These are phyloP conservation scores for Hymenoscyphus albidus DNA, from an alignment of 2,329 filamentous ascomycete species.

Conservation along the genomic window DNA sequence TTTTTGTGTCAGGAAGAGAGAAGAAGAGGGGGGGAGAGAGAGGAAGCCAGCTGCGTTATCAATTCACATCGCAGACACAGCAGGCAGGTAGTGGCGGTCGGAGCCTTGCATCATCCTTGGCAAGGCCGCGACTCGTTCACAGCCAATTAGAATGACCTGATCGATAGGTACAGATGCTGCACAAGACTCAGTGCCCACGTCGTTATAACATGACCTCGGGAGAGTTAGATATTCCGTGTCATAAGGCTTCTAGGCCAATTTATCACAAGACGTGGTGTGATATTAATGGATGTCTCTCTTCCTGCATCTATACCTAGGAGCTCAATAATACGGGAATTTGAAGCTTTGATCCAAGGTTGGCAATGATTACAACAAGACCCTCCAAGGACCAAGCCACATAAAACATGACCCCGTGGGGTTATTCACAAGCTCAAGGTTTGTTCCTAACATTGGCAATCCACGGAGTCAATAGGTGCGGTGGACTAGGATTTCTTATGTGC, in stretches of 20 bases:
- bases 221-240: background rate
- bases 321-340: too few relatives aligned
- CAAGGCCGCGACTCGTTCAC: background rate
- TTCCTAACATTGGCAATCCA: too few relatives aligned
- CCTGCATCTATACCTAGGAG: too few relatives aligned
- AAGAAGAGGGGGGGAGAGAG: background rate
- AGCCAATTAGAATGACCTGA: background rate
- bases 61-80: background rate
- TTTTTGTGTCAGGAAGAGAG: background rate
- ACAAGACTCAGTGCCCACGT: background rate
- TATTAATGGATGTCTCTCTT: background rate
- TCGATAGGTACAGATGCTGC: background rate
- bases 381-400: too few relatives aligned
- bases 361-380: too few relatives aligned
- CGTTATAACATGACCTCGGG: background rate
- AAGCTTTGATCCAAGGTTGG: too few relatives aligned
- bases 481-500: too few relatives aligned
- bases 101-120: constrained; percentile 1
- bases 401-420: too few relatives aligned
- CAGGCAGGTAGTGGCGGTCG: background rate
- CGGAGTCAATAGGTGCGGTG: too few relatives aligned
- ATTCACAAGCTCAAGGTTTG: too few relatives aligned
- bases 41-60: constrained; percentile 1
- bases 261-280: background rate
- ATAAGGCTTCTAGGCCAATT: background rate